Evolutionary conservation across 768 basidiomycete species (phyloP).

Genomic region (Mycena filopes): DNA sequence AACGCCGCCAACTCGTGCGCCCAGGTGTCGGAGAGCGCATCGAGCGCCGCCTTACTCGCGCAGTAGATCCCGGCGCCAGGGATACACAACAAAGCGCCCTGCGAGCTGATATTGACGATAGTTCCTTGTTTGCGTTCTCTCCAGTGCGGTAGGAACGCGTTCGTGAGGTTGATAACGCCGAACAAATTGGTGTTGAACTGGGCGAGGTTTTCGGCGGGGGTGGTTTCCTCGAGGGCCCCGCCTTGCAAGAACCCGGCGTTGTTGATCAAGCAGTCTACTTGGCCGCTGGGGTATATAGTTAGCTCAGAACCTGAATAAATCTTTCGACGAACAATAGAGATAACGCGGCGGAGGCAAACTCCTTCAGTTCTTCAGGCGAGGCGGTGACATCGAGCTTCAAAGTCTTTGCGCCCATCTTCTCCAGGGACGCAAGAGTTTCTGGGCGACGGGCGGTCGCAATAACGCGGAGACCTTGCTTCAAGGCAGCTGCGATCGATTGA

Average conservation of each 20-base stretch:
- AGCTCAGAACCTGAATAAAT: too few species aligned
- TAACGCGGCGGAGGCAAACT: slow-evolving; percentile 9
- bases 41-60: slow-evolving; percentile 35
- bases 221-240: slow-evolving; percentile 33
- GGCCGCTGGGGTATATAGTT: too few species aligned
- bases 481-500: slow-evolving; percentile 9
- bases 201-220: slow-evolving; percentile 25
- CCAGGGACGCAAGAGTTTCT: slow-evolving; percentile 5
- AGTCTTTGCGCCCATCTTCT: slow-evolving; percentile 12
- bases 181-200: slow-evolving; percentile 43
- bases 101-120: slow-evolving; percentile 36
- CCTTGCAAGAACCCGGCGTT: slow-evolving; percentile 41
- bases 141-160: slow-evolving; percentile 42
- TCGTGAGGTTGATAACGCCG: slow-evolving; percentile 40
- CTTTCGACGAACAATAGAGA: neutral
- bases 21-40: slow-evolving; percentile 24
- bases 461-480: slow-evolving; percentile 4
- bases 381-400: slow-evolving; percentile 20
- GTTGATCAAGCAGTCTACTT: slow-evolving; percentile 40
- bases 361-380: slow-evolving; percentile 7
- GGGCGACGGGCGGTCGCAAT: slow-evolving; percentile 26
- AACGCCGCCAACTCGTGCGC: slow-evolving; percentile 1
- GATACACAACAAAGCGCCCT: slow-evolving; percentile 22
- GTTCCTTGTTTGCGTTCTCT: slow-evolving; percentile 24
- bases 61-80: slow-evolving; percentile 34